Conservation (phyloP, 2,329 filamentous ascomycete genomes). For the Colletotrichum australisinense region DNA sequence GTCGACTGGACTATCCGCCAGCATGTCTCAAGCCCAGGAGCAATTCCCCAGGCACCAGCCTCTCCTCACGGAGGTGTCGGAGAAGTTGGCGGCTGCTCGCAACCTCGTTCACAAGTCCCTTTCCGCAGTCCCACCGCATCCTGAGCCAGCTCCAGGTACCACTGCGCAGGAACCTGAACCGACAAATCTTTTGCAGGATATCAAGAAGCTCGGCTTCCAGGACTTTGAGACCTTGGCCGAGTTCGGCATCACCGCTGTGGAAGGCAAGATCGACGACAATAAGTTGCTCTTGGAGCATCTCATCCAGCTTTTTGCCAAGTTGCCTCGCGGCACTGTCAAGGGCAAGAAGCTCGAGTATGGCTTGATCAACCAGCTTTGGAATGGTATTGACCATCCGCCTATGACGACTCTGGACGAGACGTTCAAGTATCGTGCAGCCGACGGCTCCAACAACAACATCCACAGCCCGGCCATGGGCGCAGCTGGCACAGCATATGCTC, state of each 20-base stretch:
- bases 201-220: constrained; percentile 37
- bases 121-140: constrained; percentile 12
- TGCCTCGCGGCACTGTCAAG: constrained; percentile 32
- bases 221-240: constrained; percentile 36
- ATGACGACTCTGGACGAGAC: constrained; percentile 33
- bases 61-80: constrained; percentile 4
- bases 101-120: constrained; percentile 24
- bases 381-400: constrained; percentile 37
- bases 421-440: constrained; percentile 37
- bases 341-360: constrained; percentile 34
- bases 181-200: constrained; percentile 29
- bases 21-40: constrained; percentile 24
- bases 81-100: constrained; percentile 28
- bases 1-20: neutral
- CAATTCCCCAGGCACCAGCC: constrained; percentile 30
- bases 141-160: constrained; percentile 1
- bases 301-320: constrained; percentile 36
- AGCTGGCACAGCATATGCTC: constrained; percentile 36
- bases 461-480: constrained; percentile 33
- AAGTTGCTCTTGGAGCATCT: constrained; percentile 35
- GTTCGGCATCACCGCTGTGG: constrained; percentile 31
- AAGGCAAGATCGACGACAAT: constrained; percentile 34
- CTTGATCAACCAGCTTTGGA: constrained; percentile 38
- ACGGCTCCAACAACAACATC: constrained; percentile 38
- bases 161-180: constrained; percentile 16